Percentiles rank a stretch among this genome's conserved stretches.
Evolutionary conservation across 805 yeast genomes (phyloP).

Genomic region (Kuraishia capsulata): DNA sequence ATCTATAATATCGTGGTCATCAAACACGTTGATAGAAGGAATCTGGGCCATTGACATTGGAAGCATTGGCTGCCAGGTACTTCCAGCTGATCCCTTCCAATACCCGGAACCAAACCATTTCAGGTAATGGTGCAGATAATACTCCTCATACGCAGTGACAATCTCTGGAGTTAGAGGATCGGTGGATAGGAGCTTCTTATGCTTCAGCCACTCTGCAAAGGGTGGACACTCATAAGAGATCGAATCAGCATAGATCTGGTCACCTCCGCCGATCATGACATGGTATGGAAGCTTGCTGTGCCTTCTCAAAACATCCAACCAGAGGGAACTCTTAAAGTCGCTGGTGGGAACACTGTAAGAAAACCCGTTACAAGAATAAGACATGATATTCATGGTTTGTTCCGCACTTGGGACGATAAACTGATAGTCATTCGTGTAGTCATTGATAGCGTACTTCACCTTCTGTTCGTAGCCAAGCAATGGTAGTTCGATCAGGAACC

Average conservation of each 20-base stretch:
- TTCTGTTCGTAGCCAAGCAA: slow-evolving; percentile 46
- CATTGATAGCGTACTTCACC: slow-evolving; percentile 54
- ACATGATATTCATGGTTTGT: slow-evolving; percentile 72
- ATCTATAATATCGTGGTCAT: slow-evolving; percentile 95
- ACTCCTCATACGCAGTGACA: slow-evolving; percentile 46
- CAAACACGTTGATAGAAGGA: slow-evolving; percentile 80
- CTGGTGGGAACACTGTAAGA: slow-evolving; percentile 63
- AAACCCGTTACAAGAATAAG: slow-evolving; percentile 88
- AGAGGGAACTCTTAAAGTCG: slow-evolving; percentile 63
- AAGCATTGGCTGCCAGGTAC: slow-evolving; percentile 55
- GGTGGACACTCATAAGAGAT: slow-evolving; percentile 49
- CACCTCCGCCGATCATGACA: slow-evolving; percentile 97
- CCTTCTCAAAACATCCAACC: slow-evolving; percentile 74
- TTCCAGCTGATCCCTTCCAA: slow-evolving; percentile 66
- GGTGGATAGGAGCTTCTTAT: slow-evolving; percentile 35
- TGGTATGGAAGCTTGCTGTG: slow-evolving; percentile 63
- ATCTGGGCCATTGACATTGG: slow-evolving; percentile 75
- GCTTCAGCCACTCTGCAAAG: slow-evolving; percentile 56
- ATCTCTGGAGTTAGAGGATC: slow-evolving; percentile 36
- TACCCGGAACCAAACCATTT: slow-evolving; percentile 88
- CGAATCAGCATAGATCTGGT: slow-evolving; percentile 85
- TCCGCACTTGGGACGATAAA: slow-evolving; percentile 59
- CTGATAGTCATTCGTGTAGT: slow-evolving; percentile 32
- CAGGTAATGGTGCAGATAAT: slow-evolving; percentile 65
- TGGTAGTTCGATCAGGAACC: slow-evolving; percentile 48